Conservation (phyloP, 345 rosid genomes). For the Murraya koenigii region DNA sequence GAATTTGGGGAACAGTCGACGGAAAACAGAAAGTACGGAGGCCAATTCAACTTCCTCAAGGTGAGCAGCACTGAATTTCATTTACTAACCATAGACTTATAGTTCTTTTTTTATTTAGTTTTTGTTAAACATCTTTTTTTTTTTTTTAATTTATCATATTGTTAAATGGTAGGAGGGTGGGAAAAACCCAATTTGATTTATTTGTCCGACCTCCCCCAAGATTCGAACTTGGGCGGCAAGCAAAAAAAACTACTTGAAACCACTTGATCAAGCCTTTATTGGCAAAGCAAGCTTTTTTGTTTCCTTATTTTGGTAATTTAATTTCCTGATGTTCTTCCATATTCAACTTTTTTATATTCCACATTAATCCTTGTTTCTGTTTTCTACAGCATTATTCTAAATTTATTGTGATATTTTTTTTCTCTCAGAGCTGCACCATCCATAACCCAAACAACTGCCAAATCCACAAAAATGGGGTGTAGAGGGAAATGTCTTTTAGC, state of each 20-base stretch:
- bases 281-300: neutral
- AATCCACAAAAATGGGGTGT: neutral
- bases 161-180: too few relatives aligned
- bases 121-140: neutral
- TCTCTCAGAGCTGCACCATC: neutral
- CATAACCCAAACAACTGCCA: neutral
- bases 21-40: constrained; percentile 95
- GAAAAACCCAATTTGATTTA: too few relatives aligned
- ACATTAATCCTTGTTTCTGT: neutral
- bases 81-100: neutral
- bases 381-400: neutral
- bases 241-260: too few relatives aligned
- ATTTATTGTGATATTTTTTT: neutral
- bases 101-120: neutral
- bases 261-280: too few relatives aligned
- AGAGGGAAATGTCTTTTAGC: neutral
- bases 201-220: too few relatives aligned
- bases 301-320: neutral
- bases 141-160: neutral
- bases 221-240: too few relatives aligned
- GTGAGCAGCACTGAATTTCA: constrained; percentile 30
- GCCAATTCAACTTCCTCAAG: constrained; percentile 90
- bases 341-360: neutral
- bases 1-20: constrained; percentile 84
- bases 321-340: neutral